phyloP scores from a whole-genome alignment of 2,329 filamentous ascomycete species.

The Aspergillus tamarii region DNA sequence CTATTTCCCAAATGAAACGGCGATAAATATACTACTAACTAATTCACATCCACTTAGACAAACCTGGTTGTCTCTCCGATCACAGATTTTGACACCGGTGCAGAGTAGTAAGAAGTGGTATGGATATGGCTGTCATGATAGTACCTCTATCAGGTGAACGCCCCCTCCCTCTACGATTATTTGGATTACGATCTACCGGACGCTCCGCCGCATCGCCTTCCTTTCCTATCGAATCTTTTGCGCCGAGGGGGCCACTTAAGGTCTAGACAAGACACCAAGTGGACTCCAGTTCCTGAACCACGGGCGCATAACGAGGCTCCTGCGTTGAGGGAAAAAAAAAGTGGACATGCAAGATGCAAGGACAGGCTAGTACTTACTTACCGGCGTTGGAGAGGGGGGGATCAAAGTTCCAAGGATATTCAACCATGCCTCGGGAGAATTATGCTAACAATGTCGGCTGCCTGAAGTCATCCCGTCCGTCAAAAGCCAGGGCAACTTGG shows the following conservation, averaged over 20 bases:
- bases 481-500: neutral
- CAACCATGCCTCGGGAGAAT: neutral
- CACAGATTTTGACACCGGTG: neutral
- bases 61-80: neutral
- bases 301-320: slow-evolving; percentile 8
- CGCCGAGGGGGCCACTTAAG: slow-evolving; percentile 1
- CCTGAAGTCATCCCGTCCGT: neutral
- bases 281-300: slow-evolving; percentile 19
- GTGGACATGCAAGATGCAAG: neutral
- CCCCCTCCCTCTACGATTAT: neutral
- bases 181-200: slow-evolving; percentile 12
- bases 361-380: neutral
- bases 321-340: slow-evolving; percentile 1
- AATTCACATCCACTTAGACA: neutral
- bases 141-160: neutral
- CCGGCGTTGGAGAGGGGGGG: neutral
- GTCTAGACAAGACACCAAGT: slow-evolving; percentile 12
- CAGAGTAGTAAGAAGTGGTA: neutral
- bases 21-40: neutral
- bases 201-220: slow-evolving; percentile 12
- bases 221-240: neutral
- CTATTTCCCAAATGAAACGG: neutral
- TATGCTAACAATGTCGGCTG: too few species aligned
- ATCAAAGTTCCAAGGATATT: neutral
- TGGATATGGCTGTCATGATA: neutral